A percentile compares a stretch with the other conserved stretches of the same genome.
phyloP scores from a whole-genome alignment of 257 asterid genomes.

The Salvia miltiorrhiza region DNA sequence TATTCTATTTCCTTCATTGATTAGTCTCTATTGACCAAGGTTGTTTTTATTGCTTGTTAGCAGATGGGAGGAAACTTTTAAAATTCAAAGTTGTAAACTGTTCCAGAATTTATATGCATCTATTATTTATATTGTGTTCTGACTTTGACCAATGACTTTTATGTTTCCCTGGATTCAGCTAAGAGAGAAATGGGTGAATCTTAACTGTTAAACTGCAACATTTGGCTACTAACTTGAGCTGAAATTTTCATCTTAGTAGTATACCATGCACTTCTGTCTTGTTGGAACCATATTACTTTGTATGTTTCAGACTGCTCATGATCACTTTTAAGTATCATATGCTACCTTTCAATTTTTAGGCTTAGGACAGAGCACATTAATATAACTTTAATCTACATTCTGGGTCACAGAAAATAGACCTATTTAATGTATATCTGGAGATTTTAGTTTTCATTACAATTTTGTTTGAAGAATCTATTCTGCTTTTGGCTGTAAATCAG shows the following conservation, averaged over 20 bases:
- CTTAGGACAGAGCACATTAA: background rate
- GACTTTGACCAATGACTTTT: background rate
- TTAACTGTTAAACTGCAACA: constrained; percentile 1
- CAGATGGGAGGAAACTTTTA: constrained; percentile 2
- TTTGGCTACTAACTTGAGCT: background rate
- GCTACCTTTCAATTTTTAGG: background rate
- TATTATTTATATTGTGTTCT: background rate
- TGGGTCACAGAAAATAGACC: background rate
- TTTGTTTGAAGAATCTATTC: background rate
- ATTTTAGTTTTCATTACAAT: background rate
- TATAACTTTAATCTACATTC: background rate
- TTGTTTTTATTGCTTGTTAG: background rate
- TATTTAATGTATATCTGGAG: background rate
- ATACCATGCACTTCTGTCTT: background rate
- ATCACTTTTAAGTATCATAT: background rate
- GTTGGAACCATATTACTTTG: constrained; percentile 7
- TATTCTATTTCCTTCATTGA: background rate
- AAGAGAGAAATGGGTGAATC: constrained; percentile 11
- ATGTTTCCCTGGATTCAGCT: constrained; percentile 1
- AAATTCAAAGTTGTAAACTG: background rate
- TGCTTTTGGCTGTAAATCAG: constrained; percentile 11
- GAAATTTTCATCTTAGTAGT: background rate
- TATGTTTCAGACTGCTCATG: background rate
- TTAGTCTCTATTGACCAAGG: background rate
- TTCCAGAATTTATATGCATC: background rate